Evolutionary conservation across 2,329 filamentous ascomycete species (phyloP).

Genomic region (Akanthomyces uredinophilus): DNA sequence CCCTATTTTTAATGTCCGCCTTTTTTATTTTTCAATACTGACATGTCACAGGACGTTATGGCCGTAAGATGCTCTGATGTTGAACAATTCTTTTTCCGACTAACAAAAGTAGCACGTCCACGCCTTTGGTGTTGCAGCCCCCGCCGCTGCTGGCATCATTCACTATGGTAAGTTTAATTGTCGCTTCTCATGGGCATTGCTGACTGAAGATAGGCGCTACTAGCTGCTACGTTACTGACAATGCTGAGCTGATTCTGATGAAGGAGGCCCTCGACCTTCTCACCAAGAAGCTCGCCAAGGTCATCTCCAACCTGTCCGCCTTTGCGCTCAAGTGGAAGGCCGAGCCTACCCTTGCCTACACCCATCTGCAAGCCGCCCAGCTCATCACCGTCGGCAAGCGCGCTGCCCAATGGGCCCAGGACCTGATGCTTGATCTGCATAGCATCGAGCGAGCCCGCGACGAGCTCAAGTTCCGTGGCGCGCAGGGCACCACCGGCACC

Average conservation of each 20-base stretch:
- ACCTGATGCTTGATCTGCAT: constrained; percentile 60
- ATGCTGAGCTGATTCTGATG: constrained; percentile 70
- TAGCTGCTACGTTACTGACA: constrained; percentile 62
- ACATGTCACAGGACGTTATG: neutral
- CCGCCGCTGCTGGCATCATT: constrained; percentile 76
- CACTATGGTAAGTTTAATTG: constrained; percentile 61
- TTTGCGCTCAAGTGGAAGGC: constrained; percentile 70
- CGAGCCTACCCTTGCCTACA: constrained; percentile 69
- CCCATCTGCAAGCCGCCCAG: constrained; percentile 63
- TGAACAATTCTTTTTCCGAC: neutral
- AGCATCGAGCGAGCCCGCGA: constrained; percentile 65
- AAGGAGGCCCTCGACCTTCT: constrained; percentile 64
- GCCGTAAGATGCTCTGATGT: neutral
- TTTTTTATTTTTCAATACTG: too few species aligned
- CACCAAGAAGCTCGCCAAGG: constrained; percentile 64
- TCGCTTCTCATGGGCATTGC: neutral
- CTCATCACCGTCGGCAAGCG: constrained; percentile 62
- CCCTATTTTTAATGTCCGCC: too few species aligned
- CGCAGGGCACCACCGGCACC: constrained; percentile 63
- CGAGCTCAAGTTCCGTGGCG: constrained; percentile 70
- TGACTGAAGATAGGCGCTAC: constrained; percentile 24
- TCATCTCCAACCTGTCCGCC: constrained; percentile 9
- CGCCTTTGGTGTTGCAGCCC: constrained; percentile 67
- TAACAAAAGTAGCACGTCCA: constrained; percentile 52
- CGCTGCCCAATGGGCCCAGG: constrained; percentile 68